Base-by-base conservation (phyloP, 106 monocot species). In the Dendrobium chrysotoxum region DNA sequence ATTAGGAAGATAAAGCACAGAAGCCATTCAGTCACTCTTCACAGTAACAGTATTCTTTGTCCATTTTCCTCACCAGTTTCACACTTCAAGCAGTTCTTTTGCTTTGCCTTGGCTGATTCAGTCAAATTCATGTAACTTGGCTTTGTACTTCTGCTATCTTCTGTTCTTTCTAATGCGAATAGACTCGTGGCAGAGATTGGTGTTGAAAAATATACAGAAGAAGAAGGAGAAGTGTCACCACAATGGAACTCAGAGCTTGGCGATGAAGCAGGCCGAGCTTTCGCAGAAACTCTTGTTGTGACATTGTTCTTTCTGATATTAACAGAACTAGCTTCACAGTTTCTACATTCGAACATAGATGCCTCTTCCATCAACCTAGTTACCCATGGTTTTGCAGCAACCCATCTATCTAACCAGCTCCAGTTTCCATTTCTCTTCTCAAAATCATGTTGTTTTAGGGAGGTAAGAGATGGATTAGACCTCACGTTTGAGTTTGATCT, bases 61-160 rank as follows among this genome's bases (percentile, higher is more conserved):
- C 76, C 50, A 72, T 82, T 72, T 40, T 79, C 81, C 82, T 84
- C 31, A 73, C 40, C 15, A 50, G 13, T 50, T 13, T 15, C 50
- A 50, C 13, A 13, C 50, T 15, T 50, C 16, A 50, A 50, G 3
- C 50, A 82, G 23, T 18, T 65, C 23, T 67, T 91, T 77, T 86
- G 87, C 79, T 91, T 95, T 41, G 89, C 89, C 79, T 86, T 92
- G 70, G 84, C 85, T 1, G 95, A 89, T 70, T 92, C 72, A 0
- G 92, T 95, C 80, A 85, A 75, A 72, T 67, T 89, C 92, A 95
- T 89, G 79, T 91, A 95, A 30, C 73, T 93, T 11, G 90, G 86
- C 64, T 77, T 64, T 55, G 72, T 47, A 23, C n/a, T 53, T 68
- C 21, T 66, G 46, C 77, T 78, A 5, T 90, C 83, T 10, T 73